Conservation (phyloP, 441 rosid species). For the Erodium texanum region DNA sequence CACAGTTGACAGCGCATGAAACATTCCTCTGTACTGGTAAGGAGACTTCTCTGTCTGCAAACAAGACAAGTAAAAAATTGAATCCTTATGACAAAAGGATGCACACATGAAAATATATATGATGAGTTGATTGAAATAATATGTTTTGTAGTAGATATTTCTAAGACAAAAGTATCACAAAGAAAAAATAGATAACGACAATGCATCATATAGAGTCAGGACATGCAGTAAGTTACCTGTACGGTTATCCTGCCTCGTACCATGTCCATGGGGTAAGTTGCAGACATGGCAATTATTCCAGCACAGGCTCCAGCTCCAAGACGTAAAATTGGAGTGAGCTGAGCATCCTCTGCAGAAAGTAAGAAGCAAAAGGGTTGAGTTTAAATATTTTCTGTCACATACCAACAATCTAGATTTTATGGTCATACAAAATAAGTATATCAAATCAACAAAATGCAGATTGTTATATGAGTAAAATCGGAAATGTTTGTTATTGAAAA, state of each 20-base stretch:
- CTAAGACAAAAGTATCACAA: not conserved
- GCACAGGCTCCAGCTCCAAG: constrained; percentile 69
- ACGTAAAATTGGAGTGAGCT: constrained; percentile 49
- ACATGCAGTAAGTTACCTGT: constrained; percentile 28
- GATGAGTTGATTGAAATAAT: not conserved
- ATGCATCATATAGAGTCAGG: not conserved
- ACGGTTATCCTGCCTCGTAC: constrained; percentile 56
- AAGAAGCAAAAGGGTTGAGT: not conserved
- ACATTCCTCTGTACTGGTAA: constrained; percentile 3
- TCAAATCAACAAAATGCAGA: not conserved
- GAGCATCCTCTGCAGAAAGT: constrained; percentile 38
- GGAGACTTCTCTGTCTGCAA: constrained; percentile 46
- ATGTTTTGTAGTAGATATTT: not conserved
- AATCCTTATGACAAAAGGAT: not conserved
- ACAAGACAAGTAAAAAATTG: not conserved
- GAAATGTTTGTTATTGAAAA: not conserved
- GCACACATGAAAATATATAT: not conserved
- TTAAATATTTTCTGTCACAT: not conserved
- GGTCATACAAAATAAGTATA: not conserved
- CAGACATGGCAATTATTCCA: constrained; percentile 61
- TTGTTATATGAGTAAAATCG: not conserved
- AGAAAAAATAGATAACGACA: not conserved
- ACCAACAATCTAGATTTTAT: not conserved
- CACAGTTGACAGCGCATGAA: not conserved
- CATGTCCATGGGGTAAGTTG: constrained; percentile 61